Conservation (phyloP, 2,329 filamentous ascomycete genomes). For the Pestalotiopsis fici region DNA sequence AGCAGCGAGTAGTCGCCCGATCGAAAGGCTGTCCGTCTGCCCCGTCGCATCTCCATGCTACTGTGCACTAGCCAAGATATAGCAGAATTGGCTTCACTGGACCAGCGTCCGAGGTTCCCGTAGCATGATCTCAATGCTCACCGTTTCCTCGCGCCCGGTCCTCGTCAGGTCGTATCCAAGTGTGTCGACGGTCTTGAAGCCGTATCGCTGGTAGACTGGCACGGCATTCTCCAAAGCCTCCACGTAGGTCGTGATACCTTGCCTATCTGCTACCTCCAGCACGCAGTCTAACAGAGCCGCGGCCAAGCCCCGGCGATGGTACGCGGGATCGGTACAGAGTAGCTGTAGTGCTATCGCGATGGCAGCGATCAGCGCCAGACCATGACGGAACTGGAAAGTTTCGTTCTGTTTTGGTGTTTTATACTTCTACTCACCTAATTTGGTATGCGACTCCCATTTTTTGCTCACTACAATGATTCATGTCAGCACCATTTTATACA, state of each 20-base stretch:
- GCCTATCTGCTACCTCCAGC: slow-evolving; percentile 8
- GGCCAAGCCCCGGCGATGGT: slow-evolving; percentile 10
- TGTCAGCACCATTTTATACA: neutral
- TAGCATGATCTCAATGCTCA: slow-evolving; percentile 10
- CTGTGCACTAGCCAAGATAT: neutral
- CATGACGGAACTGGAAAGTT: neutral
- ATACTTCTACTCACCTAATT: slow-evolving; percentile 20
- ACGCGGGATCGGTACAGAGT: slow-evolving; percentile 10
- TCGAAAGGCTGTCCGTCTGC: neutral
- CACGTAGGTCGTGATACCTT: slow-evolving; percentile 11
- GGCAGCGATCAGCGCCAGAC: neutral
- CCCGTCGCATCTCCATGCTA: neutral
- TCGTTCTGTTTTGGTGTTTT: neutral
- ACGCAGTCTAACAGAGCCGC: slow-evolving; percentile 8
- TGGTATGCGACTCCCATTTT: slow-evolving; percentile 24
- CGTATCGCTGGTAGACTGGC: slow-evolving; percentile 9
- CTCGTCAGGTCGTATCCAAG: slow-evolving; percentile 11
- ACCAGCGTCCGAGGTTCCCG: neutral
- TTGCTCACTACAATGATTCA: slow-evolving; percentile 8
- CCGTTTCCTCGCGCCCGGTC: slow-evolving; percentile 10
- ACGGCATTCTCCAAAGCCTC: slow-evolving; percentile 12
- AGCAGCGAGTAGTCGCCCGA: neutral
- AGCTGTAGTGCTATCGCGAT: slow-evolving; percentile 6
- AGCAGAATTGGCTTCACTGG: neutral
- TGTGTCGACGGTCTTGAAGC: slow-evolving; percentile 12